Evolutionary conservation across 2,329 filamentous ascomycete genomes (phyloP), one percentile per base, ranked within the genome.

Genomic region (Penicillium sp.): DNA sequence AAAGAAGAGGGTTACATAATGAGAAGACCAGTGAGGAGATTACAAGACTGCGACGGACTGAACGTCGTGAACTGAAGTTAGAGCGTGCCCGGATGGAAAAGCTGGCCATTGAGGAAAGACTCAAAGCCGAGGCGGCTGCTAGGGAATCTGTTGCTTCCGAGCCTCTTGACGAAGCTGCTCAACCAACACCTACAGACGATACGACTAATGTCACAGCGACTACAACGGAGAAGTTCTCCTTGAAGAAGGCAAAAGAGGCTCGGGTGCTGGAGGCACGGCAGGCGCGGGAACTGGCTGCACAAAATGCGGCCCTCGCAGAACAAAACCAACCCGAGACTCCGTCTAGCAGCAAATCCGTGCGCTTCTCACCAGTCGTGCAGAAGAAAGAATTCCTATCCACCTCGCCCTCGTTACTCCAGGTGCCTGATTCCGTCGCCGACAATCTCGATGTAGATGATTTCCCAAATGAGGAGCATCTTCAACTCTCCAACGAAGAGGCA

Each of bases 11-110:
- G 11, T 75, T 87, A 16, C 77, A 86, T 27, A 82, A 84, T 33
- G 79, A 78, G 25, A 82, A 85, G 62, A 94, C 94, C 43, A 92
- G 89, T 65, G 93, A 97, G 76, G 87, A 95, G 60, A 79, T 86
- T 52, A 99, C 93, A 3, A 82, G 83, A 38, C 82, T 86, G 65
- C 82, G 94, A 59, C 84, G 94, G 68, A 86, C 90, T 62, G 91
- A 96, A 73, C 86, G 94, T 45, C 87, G 87, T 59, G 83, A 90
- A 67, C 87, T 90, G 75, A 99, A 99, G 76, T 87, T 94, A 78
- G 92, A 97, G 72, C 84, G 94, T 66, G 94, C 94, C n/a, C 87
- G 89, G 62, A 85, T 88, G 52, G 92, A 97, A 73, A 86, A 91
- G 65, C 89, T 96, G 70, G 89, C 86, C 11, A 90, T 97, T 62